These are phyloP conservation scores for Daldinia bambusicola DNA, from an alignment of 495 filamentous ascomycete genomes.

Conservation along the genomic window DNA sequence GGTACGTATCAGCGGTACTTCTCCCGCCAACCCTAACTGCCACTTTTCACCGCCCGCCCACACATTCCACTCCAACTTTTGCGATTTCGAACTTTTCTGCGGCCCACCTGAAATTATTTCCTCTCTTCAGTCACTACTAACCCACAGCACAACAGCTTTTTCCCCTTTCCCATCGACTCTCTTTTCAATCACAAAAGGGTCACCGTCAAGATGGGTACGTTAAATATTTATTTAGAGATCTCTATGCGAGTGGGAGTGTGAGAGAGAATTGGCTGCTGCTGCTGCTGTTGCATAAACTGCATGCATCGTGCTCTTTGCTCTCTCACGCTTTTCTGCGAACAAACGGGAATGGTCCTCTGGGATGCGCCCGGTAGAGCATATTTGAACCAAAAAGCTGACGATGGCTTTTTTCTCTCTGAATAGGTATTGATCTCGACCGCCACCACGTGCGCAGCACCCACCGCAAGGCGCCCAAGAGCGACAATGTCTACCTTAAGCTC, in stretches of 20 bases:
- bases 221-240: constrained; percentile 47
- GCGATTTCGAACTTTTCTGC: constrained; percentile 40
- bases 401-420: constrained; percentile 54
- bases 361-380: constrained; percentile 42
- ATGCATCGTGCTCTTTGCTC: constrained; percentile 8
- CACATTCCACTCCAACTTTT: constrained; percentile 44
- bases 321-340: constrained; percentile 52
- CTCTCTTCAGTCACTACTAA: constrained; percentile 42
- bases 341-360: constrained; percentile 49
- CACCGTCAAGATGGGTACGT: constrained; percentile 65
- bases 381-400: constrained; percentile 64
- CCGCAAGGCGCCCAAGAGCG: constrained; percentile 95
- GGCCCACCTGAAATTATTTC: constrained; percentile 36
- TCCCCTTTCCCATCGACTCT: constrained; percentile 52
- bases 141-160: constrained; percentile 52
- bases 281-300: too few species aligned
- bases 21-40: constrained; percentile 47
- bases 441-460: constrained; percentile 89
- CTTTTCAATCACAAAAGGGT: constrained; percentile 50
- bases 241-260: constrained; percentile 59
- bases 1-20: constrained; percentile 6
- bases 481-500: constrained; percentile 97
- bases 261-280: constrained; percentile 17
- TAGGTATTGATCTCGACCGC: constrained; percentile 76
- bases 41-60: constrained; percentile 53